phyloP scores from a whole-genome alignment of 192 early-diverging fungal genomes.

The Coemansia sp. region DNA sequence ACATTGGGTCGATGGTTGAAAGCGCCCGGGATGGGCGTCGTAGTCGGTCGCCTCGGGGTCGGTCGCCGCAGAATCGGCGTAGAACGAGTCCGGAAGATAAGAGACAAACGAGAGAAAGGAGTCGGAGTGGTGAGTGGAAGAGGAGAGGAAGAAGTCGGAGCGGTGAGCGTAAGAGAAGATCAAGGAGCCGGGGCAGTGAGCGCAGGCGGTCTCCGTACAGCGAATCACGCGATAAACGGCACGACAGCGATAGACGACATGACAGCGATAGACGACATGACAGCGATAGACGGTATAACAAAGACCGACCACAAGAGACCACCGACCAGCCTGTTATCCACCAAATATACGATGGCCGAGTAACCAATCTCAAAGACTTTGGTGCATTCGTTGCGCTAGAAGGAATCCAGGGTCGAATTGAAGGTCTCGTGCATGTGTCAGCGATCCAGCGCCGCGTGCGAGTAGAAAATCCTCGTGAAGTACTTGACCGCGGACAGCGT shows the following conservation, averaged over 20 bases:
- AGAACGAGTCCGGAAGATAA: conserved; percentile 17
- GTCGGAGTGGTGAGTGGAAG: not conserved
- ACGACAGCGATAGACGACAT: not conserved
- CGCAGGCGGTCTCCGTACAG: not conserved
- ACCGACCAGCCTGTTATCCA: conserved; percentile 76
- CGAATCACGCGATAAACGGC: not conserved
- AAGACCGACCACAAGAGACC: not conserved
- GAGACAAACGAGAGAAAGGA: not conserved
- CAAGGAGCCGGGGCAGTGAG: not conserved
- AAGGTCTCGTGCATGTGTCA: conserved; percentile 90
- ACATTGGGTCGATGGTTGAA: conserved; percentile 36
- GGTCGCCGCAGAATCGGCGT: conserved; percentile 9
- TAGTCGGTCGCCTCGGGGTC: conserved; percentile 32
- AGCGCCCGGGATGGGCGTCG: conserved; percentile 21
- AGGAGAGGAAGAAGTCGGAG: not conserved
- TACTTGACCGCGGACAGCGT: conserved; percentile 74
- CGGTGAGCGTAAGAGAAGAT: not conserved
- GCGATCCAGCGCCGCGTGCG: conserved; percentile 65
- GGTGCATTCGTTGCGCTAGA: conserved; percentile 89
- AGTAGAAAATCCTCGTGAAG: conserved; percentile 79
- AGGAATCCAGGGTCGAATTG: conserved; percentile 71
- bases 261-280: not conserved
- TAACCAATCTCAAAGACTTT: conserved; percentile 87
- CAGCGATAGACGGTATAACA: not conserved
- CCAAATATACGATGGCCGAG: conserved; percentile 87